Evolutionary conservation across 164 flowering plant species (phyloP), one percentile per base, ranked within the genome.

Genomic region (Vitis rupestris): DNA sequence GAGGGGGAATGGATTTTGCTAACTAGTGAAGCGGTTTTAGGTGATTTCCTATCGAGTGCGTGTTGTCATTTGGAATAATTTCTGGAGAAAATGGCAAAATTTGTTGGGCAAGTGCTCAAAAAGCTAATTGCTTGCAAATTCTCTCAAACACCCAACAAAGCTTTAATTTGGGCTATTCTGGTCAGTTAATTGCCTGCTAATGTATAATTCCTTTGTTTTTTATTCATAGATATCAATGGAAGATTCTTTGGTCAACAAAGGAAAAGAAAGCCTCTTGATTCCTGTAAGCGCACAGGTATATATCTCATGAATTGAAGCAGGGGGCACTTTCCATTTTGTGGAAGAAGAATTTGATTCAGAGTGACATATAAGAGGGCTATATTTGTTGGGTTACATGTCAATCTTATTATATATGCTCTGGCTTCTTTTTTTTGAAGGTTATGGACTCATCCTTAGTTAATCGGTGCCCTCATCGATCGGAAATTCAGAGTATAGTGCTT

Each of bases 391-490:
- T 55, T n/a, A 8, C 53, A 11, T 56, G 17, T n/a, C 47, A 27
- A 12, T 50, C 15, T 9, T 60, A 55, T 72, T 16, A 49, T 53
- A 44, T 31, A 23, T 53, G 2, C 0, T 59, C 14, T 51, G 3
- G 16, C 57, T 61, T 37, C 7, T 37, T 4, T 37, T 37, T 68
- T 55, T 27, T 80, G 68, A 82, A 89, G 98, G 86, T 89, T n/a
- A 15, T 77, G 65, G 77, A 78, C 50, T 78, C 88, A 44, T 78
- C 79, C 5, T 9, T 83, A 51, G 74, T 90, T 14, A 79, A 83
- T 50, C 91, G 93, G 44, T 93, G 98, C 60, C 94, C 97, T 37
- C 96, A 93, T 82, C 88, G 92, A 15, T 79, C 93, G 1, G 98
- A 93, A 80, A 83, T 93, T 72, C 98, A 93, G 72, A 93, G 91